Evolutionary conservation across 345 rosid genomes (phyloP).

Genomic region (Heritiera fomes): DNA sequence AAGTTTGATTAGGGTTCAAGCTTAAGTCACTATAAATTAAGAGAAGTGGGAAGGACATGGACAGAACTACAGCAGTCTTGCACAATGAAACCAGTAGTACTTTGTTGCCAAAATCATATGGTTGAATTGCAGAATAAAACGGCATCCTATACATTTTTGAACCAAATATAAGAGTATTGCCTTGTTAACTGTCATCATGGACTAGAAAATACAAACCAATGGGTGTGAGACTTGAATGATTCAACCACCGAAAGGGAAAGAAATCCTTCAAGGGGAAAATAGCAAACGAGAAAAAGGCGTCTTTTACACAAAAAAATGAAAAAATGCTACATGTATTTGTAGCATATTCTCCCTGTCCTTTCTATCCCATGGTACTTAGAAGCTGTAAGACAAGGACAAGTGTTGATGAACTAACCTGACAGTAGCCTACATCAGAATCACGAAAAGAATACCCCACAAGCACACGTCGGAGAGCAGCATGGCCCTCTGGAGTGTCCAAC

Average conservation of each 20-base stretch:
- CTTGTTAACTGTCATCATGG: neutral
- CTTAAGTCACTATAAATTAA: neutral
- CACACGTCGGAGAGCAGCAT: conserved; percentile 87
- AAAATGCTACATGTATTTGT: neutral
- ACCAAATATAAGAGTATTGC: neutral
- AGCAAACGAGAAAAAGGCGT: neutral
- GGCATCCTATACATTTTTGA: neutral
- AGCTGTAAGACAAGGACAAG: neutral
- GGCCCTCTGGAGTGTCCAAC: conserved; percentile 99
- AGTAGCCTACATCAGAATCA: conserved; percentile 99
- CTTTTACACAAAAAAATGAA: neutral
- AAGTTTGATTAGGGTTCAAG: neutral
- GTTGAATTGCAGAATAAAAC: neutral
- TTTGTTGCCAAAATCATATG: neutral
- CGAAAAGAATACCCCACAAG: conserved; percentile 97
- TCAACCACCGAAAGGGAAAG: neutral
- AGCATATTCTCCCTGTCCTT: neutral
- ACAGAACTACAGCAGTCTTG: neutral
- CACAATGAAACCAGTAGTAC: neutral
- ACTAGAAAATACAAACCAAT: neutral
- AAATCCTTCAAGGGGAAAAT: neutral
- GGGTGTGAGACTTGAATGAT: neutral
- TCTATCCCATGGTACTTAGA: neutral
- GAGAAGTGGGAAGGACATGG: neutral
- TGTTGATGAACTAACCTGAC: conserved; percentile 66